Base-by-base conservation (phyloP, 2,329 filamentous ascomycete species). In the Hypoxylon rubiginosum region DNA sequence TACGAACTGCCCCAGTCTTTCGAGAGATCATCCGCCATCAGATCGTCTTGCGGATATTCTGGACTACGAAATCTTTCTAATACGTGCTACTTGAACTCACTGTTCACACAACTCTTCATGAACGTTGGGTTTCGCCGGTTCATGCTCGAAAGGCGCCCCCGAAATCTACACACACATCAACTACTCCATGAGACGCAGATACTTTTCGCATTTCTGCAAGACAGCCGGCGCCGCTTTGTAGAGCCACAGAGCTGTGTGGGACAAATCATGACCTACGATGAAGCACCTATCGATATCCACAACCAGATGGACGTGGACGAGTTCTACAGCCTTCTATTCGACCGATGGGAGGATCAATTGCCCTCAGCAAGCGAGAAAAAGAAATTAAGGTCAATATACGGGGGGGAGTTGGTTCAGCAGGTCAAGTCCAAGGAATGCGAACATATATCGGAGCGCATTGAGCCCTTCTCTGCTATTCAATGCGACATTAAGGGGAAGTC, bases 281-380 rank as follows among this genome's bases (percentile, higher is more conserved):
- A 94, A 62, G 86, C 89, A 1, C 85, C 88, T 15, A 97, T 99
- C 68, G 94, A 98, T 77, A 90, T 97, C 26, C 89, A 90, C 60
- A 89, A 92, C 64, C 96, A 99, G 78, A 98, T 99, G 93, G 96
- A 99, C 76, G 96, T 97, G 4, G 96, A 98, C 72, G 94, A 97
- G 77, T 99, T 98, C 77, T 98, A 97, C 82, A 97, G 96, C 74
- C 85, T 97, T 4, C 85, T 99, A 0, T 96, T 98, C 73, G 94
- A 97, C 77, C 88, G 94, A 26, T 94, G 94, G 87, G 97, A 99
- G 76, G 87, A 88, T 8, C 93, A 97, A 74, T 88, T 98, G 69
- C 79, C 86, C 17, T 85, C 86, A 9, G 79, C 84, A 1, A 85
- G 89, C n/a, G 88, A 89, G 34, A 97, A 92, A 78, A 89, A 88